Conservation (phyloP, 1,284 basidiomycete species). For the Rhodotorula sp. region DNA sequence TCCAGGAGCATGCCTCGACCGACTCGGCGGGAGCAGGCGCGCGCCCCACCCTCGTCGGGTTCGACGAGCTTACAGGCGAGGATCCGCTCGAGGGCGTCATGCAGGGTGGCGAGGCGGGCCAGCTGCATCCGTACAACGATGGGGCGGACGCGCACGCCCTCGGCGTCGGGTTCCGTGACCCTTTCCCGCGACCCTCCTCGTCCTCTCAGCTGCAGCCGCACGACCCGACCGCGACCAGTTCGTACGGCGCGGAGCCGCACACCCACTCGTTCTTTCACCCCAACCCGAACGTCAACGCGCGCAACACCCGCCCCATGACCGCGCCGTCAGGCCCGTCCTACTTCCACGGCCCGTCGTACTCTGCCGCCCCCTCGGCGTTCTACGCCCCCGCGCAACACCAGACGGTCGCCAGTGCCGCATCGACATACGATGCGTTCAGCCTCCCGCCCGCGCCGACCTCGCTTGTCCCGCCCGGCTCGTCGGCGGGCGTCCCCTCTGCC, state of each 20-base stretch:
- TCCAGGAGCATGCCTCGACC: slow-evolving; percentile 19
- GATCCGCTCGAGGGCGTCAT: not conserved
- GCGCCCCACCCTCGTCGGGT: slow-evolving; percentile 16
- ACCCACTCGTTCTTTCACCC: slow-evolving; percentile 28
- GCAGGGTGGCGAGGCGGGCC: not conserved
- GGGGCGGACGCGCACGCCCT: not conserved
- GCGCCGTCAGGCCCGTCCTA: slow-evolving; percentile 30
- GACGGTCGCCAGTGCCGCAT: not conserved
- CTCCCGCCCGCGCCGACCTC: not conserved
- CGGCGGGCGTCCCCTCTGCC: not conserved
- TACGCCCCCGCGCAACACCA: slow-evolving; percentile 22
- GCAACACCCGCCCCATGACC: slow-evolving; percentile 43
- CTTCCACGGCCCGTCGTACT: slow-evolving; percentile 1
- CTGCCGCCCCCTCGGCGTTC: slow-evolving; percentile 29
- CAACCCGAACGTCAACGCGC: slow-evolving; percentile 35
- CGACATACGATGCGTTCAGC: not conserved
- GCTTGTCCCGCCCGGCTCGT: not conserved
- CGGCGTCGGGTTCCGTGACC: not conserved
- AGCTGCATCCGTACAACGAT: not conserved
- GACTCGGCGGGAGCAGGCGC: not conserved
- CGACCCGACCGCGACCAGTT: not conserved
- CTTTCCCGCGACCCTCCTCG: not conserved
- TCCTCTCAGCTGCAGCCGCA: not conserved
- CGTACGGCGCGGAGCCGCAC: not conserved
- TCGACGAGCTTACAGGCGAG: slow-evolving; percentile 21